Conservation (phyloP, 306 rosid genomes). For the Cicer arietinum region DNA sequence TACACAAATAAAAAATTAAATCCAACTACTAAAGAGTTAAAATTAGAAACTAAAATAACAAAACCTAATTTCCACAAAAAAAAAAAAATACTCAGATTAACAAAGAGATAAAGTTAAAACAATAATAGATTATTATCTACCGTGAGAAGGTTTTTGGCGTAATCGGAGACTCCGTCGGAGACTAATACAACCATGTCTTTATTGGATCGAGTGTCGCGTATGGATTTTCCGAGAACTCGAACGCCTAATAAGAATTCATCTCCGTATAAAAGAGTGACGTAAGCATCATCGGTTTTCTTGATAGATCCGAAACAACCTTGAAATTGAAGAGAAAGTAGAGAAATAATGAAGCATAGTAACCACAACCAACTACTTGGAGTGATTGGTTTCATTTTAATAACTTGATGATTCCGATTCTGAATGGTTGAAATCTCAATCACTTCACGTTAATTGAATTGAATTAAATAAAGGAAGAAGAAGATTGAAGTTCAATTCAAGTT, state of each 20-base stretch:
- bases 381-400: constrained; percentile 49
- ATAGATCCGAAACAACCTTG: constrained; percentile 58
- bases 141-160: constrained; percentile 63
- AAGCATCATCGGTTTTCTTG: constrained; percentile 64
- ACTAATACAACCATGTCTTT: constrained; percentile 94
- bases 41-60: constrained; percentile 34
- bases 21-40: constrained; percentile 26
- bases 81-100: background rate
- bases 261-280: constrained; percentile 90
- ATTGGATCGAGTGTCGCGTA: constrained; percentile 77
- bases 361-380: background rate
- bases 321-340: constrained; percentile 43
- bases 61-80: background rate
- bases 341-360: constrained; percentile 29
- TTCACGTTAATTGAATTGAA: background rate
- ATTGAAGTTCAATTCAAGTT: too few relatives aligned
- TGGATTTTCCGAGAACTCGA: constrained; percentile 92
- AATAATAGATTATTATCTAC: too few relatives aligned
- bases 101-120: constrained; percentile 2
- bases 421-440: background rate
- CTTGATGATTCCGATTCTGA: background rate
- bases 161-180: constrained; percentile 93
- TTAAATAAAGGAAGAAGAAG: background rate
- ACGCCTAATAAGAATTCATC: constrained; percentile 97
- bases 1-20: constrained; percentile 45